phyloP scores from a whole-genome alignment of 495 filamentous ascomycete species.

The Neurospora sp. region DNA sequence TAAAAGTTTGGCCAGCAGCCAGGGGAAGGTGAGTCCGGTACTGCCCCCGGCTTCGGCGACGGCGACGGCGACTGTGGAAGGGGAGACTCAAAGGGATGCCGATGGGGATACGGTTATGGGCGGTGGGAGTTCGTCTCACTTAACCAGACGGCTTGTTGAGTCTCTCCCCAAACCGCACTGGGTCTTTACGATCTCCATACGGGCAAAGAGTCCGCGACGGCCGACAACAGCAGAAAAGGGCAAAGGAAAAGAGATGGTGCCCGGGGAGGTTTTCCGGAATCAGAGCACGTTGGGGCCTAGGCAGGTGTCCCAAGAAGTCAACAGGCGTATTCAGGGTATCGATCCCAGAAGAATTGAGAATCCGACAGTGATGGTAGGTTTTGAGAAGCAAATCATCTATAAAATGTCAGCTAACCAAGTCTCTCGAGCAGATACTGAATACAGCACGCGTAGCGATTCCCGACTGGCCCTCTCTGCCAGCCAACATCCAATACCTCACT shows the following conservation, averaged over 20 bases:
- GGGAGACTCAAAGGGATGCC: neutral
- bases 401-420: neutral
- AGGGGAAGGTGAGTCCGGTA: neutral
- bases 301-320: neutral
- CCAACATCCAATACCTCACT: constrained; percentile 11
- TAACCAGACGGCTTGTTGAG: neutral
- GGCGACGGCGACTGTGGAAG: neutral
- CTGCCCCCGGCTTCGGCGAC: neutral
- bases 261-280: neutral
- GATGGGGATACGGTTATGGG: constrained; percentile 2
- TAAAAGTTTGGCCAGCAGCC: neutral
- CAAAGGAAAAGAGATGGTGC: neutral
- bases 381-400: neutral
- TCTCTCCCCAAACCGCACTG: neutral
- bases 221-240: neutral
- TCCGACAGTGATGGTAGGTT: neutral
- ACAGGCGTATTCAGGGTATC: neutral
- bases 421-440: neutral
- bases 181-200: neutral
- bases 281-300: neutral
- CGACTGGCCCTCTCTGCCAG: constrained; percentile 8
- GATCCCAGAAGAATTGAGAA: neutral
- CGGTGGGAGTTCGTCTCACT: neutral
- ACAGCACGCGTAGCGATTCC: neutral
- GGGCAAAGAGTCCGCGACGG: neutral